phyloP scores from a whole-genome alignment of 345 rosid genomes.

The Physaria fendleri region DNA sequence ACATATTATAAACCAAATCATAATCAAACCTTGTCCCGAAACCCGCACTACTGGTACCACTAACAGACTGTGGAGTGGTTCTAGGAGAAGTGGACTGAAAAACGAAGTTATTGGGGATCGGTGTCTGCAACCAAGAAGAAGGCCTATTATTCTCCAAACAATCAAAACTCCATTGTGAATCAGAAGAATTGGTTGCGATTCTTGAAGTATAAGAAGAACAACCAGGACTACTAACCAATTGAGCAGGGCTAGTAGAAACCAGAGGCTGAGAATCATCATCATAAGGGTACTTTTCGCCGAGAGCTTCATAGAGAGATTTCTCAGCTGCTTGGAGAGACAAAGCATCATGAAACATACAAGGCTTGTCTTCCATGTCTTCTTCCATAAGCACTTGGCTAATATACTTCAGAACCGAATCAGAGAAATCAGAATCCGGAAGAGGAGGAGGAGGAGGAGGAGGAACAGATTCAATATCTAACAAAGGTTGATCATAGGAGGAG shows the following conservation, averaged over 20 bases:
- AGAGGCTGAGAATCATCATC: slow-evolving; percentile 23
- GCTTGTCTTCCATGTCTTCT: slow-evolving; percentile 56
- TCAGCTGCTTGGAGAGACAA: slow-evolving; percentile 72
- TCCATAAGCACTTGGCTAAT: slow-evolving; percentile 73
- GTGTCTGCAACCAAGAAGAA: slow-evolving; percentile 26
- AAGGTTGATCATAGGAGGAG: slow-evolving; percentile 29
- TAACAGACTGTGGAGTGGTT: neutral
- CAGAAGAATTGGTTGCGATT: slow-evolving; percentile 30
- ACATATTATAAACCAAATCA: slow-evolving; percentile 37
- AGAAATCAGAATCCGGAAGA: slow-evolving; percentile 42
- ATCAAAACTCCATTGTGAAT: slow-evolving; percentile 38
- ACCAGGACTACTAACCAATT: slow-evolving; percentile 24
- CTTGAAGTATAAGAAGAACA: slow-evolving; percentile 32
- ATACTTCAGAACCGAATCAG: slow-evolving; percentile 52
- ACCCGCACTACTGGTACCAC: slow-evolving; percentile 18
- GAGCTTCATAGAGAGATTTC: slow-evolving; percentile 59
- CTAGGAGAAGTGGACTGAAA: slow-evolving; percentile 37
- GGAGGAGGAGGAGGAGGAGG: slow-evolving; percentile 20
- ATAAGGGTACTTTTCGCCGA: slow-evolving; percentile 51
- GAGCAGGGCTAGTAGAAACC: slow-evolving; percentile 32
- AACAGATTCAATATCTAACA: slow-evolving; percentile 24
- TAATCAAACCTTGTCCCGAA: slow-evolving; percentile 30
- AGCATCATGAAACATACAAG: slow-evolving; percentile 53
- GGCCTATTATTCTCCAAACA: slow-evolving; percentile 28
- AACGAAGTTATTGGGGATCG: slow-evolving; percentile 35